A percentile compares a stretch with the other conserved stretches of the same genome.
phyloP scores from a whole-genome alignment of 306 rosid species.

The Dalbergia oliveri region DNA sequence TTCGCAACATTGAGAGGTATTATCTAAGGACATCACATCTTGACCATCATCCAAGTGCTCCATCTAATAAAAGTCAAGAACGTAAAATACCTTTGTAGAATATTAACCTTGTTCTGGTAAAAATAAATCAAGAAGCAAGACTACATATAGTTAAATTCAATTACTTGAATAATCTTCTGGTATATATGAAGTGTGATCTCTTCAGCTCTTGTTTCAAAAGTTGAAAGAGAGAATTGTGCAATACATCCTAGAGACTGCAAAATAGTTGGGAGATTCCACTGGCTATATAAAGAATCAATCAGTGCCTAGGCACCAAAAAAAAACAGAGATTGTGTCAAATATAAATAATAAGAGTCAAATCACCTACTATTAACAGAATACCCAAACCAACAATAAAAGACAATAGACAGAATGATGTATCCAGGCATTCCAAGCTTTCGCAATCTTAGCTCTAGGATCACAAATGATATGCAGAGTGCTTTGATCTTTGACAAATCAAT shows the following conservation, averaged over 20 bases:
- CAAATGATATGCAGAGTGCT: neutral
- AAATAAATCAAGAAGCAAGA: slow-evolving; percentile 44
- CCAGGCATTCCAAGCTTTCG: neutral
- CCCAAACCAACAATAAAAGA: slow-evolving; percentile 13
- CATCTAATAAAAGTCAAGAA: slow-evolving; percentile 60
- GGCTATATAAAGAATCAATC: slow-evolving; percentile 59
- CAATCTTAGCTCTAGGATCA: neutral
- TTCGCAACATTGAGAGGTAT: slow-evolving; percentile 51
- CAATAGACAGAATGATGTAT: neutral
- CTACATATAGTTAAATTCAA: slow-evolving; percentile 42
- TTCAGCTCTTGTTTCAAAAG: slow-evolving; percentile 67
- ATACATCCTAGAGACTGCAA: slow-evolving; percentile 92
- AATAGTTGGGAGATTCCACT: slow-evolving; percentile 76
- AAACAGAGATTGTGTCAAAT: slow-evolving; percentile 26
- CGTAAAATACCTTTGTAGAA: slow-evolving; percentile 19
- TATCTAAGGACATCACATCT: slow-evolving; percentile 42
- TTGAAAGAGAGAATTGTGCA: slow-evolving; percentile 72
- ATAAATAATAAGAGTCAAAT: slow-evolving; percentile 30
- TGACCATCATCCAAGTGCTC: slow-evolving; percentile 52
- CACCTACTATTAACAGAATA: slow-evolving; percentile 27
- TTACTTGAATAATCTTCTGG: slow-evolving; percentile 78
- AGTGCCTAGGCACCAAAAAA: slow-evolving; percentile 60
- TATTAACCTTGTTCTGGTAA: slow-evolving; percentile 16
- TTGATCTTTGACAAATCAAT: neutral
- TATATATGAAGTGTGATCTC: slow-evolving; percentile 69